Evolutionary conservation across 371 early-diverging fungal species (phyloP), one percentile per base, ranked within the genome.

Genomic region (Globomyces sp.): DNA sequence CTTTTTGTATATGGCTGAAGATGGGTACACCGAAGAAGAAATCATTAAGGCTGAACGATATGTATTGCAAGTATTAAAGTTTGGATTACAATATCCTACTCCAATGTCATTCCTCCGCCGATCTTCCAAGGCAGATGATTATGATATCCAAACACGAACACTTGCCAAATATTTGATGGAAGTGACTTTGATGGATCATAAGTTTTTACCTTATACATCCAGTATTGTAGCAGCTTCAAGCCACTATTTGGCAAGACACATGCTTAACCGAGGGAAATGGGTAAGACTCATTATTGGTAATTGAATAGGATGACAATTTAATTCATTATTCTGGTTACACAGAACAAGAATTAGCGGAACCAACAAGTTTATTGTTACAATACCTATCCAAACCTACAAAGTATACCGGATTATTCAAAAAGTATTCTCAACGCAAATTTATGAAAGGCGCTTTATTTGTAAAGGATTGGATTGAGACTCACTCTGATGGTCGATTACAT

Each of bases 141-240:
- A 93, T 74, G 92, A 98, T 69, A 79, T 89, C 46, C 89, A 90
- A 71, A 89, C 91, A 24, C 87, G 99, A 57, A 92, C 91, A 4
- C 74, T 99, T 10, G 97, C 96, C 6, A 96, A 96, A 76, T 98
- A 96, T 75, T 85, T 99, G 63, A 88, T 99, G 89, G 99, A 99
- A 80, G 83, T 96, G 3, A 84, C 93, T 10, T 80, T 93, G 9
- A 73, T 99, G 34, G 95, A 98, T 75, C 87, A 95, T 67, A 77
- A 83, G 13, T 92, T 96, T 68, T 75, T 97, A 51, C 67, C 66
- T 42, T 86, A 78, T 39, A 76, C 86, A 10, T 93, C 97, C 0
- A 94, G 93, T 34, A 71, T 85, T 63, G 75, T 93, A 40, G 94
- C 99, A 2, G 93, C 92, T 0, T 87, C 96, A 1, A 80, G 90